A percentile compares a stretch with the other conserved stretches of the same genome.
phyloP scores from a whole-genome alignment of 352 stramenopile species.

The Phytophthora aleatoria region DNA sequence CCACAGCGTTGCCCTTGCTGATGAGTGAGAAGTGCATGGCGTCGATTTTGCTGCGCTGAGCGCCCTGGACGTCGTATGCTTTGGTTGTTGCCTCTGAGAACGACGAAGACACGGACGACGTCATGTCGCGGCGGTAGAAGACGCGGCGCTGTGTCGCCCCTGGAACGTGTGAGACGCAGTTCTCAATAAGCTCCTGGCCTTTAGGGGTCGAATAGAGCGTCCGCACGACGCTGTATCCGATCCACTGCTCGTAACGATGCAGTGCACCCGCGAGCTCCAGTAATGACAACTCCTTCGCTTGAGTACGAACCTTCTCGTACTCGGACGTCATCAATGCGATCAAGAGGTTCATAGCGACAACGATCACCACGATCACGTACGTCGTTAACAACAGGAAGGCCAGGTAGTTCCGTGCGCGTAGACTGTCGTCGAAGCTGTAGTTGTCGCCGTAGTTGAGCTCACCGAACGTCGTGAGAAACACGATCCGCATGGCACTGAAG shows the following conservation, averaged over 20 bases:
- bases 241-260: constrained; percentile 63
- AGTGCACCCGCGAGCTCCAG: constrained; percentile 51
- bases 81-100: constrained; percentile 14
- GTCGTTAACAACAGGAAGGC: constrained; percentile 49
- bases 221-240: constrained; percentile 38
- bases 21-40: constrained; percentile 27
- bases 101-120: constrained; percentile 36
- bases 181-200: constrained; percentile 38
- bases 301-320: constrained; percentile 56
- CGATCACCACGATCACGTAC: constrained; percentile 63
- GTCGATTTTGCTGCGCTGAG: constrained; percentile 31
- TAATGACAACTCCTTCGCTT: constrained; percentile 58
- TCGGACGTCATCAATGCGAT: constrained; percentile 66
- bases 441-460: constrained; percentile 64
- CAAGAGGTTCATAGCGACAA: constrained; percentile 61
- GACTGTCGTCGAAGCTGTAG: constrained; percentile 47
- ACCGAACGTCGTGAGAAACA: constrained; percentile 64
- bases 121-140: constrained; percentile 32
- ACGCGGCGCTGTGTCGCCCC: constrained; percentile 12
- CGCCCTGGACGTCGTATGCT: constrained; percentile 2
- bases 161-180: constrained; percentile 25
- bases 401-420: constrained; percentile 44
- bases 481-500: constrained; percentile 51
- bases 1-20: constrained; percentile 15
- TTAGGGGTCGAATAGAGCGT: constrained; percentile 44